Percentiles rank a stretch among this genome's conserved stretches.
Evolutionary conservation across 306 rosid species (phyloP).

Genomic region (Neltuma alba): DNA sequence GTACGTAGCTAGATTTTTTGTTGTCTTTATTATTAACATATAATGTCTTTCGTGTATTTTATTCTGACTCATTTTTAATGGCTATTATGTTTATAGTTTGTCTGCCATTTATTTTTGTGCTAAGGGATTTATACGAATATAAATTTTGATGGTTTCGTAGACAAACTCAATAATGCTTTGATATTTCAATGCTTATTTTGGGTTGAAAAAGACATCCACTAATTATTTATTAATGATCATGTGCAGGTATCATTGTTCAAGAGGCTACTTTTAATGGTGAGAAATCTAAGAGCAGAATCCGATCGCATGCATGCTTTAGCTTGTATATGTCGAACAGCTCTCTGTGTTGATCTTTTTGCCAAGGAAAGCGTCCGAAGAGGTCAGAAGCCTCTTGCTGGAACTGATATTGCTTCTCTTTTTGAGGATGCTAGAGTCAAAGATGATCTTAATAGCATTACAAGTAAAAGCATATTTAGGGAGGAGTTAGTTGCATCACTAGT

Average conservation of each 20-base stretch:
- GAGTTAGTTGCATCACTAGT: constrained; percentile 97
- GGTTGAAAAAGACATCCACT: background rate
- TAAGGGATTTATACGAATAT: background rate
- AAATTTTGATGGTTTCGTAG: constrained; percentile 22
- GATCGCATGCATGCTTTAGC: constrained; percentile 99
- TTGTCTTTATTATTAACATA: constrained; percentile 5
- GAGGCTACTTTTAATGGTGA: constrained; percentile 96
- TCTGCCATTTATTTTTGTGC: constrained; percentile 17
- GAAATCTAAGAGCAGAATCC: constrained; percentile 96
- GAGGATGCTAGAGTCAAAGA: constrained; percentile 90
- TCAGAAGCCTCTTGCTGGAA: constrained; percentile 98
- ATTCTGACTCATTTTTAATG: constrained; percentile 1
- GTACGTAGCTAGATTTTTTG: background rate
- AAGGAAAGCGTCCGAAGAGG: constrained; percentile 99
- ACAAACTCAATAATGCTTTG: background rate
- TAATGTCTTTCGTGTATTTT: background rate
- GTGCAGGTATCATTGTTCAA: constrained; percentile 87
- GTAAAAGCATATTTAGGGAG: constrained; percentile 94
- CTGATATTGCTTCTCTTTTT: constrained; percentile 97
- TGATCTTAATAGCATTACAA: constrained; percentile 82
- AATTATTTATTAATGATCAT: constrained; percentile 35
- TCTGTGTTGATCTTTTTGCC: constrained; percentile 96
- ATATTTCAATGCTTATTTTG: constrained; percentile 4
- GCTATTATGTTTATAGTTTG: background rate
- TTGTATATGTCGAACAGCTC: constrained; percentile 97